Evolutionary conservation across 306 rosid genomes (phyloP).

Genomic region (Glycyrrhiza uralensis): DNA sequence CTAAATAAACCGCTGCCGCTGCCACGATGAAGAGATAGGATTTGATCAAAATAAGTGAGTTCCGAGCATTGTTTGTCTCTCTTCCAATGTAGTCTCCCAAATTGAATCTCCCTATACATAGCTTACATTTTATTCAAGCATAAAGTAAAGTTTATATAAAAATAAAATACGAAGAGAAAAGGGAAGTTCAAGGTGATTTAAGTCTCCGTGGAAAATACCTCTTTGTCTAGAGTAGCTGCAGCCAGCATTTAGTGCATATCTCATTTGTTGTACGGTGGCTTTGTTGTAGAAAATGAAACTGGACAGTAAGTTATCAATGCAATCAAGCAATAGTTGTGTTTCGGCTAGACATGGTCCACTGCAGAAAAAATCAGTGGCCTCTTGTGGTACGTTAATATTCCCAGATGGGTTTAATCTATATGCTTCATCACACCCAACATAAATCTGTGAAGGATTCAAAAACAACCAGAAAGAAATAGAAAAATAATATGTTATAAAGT

Average conservation of each 20-base stretch:
- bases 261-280: conserved; percentile 48
- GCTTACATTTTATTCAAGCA: not conserved
- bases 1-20: not conserved
- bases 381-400: conserved; percentile 50
- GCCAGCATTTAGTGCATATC: conserved; percentile 52
- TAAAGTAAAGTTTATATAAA: not conserved
- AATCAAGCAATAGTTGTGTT: conserved; percentile 60
- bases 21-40: not conserved
- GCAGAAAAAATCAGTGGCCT: conserved; percentile 54
- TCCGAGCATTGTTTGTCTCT: conserved; percentile 35
- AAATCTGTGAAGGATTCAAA: conserved; percentile 39
- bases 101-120: conserved; percentile 55
- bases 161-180: not conserved
- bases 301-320: conserved; percentile 49
- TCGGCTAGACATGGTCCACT: conserved; percentile 67
- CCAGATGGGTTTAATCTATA: conserved; percentile 72
- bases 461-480: not conserved
- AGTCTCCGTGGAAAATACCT: conserved; percentile 31
- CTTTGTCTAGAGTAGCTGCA: conserved; percentile 51
- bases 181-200: not conserved
- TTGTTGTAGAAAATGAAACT: conserved; percentile 59
- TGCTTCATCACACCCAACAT: conserved; percentile 48
- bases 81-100: conserved; percentile 49
- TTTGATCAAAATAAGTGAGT: conserved; percentile 9
- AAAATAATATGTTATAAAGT: not conserved